Evolutionary conservation across 2,329 filamentous ascomycete genomes (phyloP).

Genomic region (Ustilaginoidea virens): DNA sequence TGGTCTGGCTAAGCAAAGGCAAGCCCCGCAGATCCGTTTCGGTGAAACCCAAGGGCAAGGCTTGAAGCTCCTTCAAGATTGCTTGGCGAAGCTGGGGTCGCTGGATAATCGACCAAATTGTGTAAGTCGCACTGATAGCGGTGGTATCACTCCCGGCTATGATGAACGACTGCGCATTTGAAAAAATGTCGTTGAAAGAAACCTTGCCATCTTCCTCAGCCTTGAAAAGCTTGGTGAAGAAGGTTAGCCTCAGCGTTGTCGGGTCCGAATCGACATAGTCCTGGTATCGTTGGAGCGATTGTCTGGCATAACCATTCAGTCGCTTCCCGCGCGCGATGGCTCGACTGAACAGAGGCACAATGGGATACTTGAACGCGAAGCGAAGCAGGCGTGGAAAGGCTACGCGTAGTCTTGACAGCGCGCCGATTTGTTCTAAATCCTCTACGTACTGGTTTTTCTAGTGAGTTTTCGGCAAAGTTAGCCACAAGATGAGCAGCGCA

Average conservation of each 20-base stretch:
- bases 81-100: constrained; percentile 13
- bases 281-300: constrained; percentile 15
- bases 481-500: too few species aligned
- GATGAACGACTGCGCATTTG: constrained; percentile 28
- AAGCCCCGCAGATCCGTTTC: constrained; percentile 13
- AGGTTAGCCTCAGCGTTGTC: constrained; percentile 12
- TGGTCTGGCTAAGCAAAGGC: constrained; percentile 24
- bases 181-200: constrained; percentile 16
- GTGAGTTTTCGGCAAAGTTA: too few species aligned
- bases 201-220: constrained; percentile 15
- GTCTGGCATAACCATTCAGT: constrained; percentile 11
- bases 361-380: constrained; percentile 7
- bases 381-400: constrained; percentile 14
- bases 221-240: constrained; percentile 22
- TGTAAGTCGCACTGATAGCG: constrained; percentile 31
- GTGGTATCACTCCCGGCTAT: constrained; percentile 37
- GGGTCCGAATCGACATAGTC: constrained; percentile 8
- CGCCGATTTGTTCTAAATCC: constrained; percentile 18
- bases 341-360: constrained; percentile 10
- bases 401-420: constrained; percentile 9
- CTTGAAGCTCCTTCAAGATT: constrained; percentile 19
- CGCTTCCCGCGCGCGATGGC: constrained; percentile 5
- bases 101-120: constrained; percentile 23
- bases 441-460: constrained; percentile 21
- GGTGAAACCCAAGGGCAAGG: constrained; percentile 13